phyloP scores from a whole-genome alignment of 352 stramenopile genomes.

The Globisporangium viniferum region DNA sequence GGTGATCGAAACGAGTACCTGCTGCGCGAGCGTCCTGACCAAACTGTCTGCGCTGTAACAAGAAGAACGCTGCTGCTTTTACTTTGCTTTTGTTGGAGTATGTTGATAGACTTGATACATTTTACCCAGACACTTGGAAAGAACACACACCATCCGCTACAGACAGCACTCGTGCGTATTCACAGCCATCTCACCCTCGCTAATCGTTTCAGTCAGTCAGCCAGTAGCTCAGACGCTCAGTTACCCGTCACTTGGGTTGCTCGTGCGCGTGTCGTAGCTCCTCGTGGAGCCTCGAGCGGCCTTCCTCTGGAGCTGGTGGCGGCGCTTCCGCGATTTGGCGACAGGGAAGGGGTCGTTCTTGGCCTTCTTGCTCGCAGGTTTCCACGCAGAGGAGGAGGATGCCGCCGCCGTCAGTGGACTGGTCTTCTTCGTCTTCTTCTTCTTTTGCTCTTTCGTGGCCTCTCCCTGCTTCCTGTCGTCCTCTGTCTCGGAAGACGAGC shows the following conservation, averaged over 20 bases:
- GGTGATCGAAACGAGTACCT: conserved; percentile 79
- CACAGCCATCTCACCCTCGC: neutral
- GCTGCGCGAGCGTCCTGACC: conserved; percentile 74
- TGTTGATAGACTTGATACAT: neutral
- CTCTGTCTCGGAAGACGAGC: neutral
- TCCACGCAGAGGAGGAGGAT: neutral
- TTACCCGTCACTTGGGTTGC: neutral
- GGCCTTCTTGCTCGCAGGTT: neutral
- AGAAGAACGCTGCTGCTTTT: neutral
- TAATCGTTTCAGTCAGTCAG: neutral
- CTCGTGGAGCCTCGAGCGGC: neutral
- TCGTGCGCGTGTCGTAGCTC: neutral
- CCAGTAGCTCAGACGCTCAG: neutral
- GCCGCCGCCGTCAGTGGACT: neutral
- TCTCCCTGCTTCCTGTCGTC: neutral
- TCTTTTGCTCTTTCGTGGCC: neutral
- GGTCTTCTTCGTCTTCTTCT: neutral
- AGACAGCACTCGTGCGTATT: neutral
- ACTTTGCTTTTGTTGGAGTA: neutral
- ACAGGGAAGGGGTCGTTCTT: neutral
- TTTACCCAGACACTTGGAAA: neutral
- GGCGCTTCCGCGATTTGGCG: neutral
- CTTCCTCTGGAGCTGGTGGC: neutral
- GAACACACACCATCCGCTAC: neutral
- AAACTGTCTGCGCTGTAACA: conserved; percentile 23